Base-by-base conservation (phyloP, 345 rosid species). In the Citrus unshiu region DNA sequence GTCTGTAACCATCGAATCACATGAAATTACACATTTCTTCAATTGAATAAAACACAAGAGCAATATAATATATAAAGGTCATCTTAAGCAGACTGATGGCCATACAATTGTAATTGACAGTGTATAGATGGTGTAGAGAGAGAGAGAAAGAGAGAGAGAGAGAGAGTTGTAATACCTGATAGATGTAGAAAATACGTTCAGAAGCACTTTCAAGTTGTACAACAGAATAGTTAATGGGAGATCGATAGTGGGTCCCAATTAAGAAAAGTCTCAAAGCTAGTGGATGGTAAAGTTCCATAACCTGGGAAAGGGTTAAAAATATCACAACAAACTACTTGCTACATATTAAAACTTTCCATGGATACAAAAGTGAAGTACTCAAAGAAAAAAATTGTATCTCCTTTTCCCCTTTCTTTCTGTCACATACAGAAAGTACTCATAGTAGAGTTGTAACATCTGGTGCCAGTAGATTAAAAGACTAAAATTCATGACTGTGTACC, bases 141-240 rank as follows among this genome's bases (percentile, higher is more conserved):
- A 66, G 27, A 13, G 73, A 29, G 30, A 39, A 2, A 37, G 39
- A 37, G 39, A 7, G 40, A 37, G 40, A 39, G 9, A 39, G 43
- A 32, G 69, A 16, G 51, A 40, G 18, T 35, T 62, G 49, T 27
- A 14, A 59, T 84, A 95, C 98, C 97, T 95, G 98, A 87, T 88
- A 93, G 24, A 95, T 90, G 88, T 96, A 96, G 85, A 88, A 96
- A 64, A 90, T 81, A 77, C 99, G 97, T 57, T 96, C 99, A 1
- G 98, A 96, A 85, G 99, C 97, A 86, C 90, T 89, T 88, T 94
- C 99, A 34, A 96, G 97, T 77, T 85, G 95, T 59, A 84, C 78
- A 80, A 86, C 91, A 21, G 99, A 91, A 77, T 92, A 96, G 83
- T 96, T 94, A 84, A 96, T 87, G 32, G 98, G 97, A 80, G 99